Evolutionary conservation across 2,329 filamentous ascomycete genomes (phyloP).

Genomic region (Aulographum hederae): DNA sequence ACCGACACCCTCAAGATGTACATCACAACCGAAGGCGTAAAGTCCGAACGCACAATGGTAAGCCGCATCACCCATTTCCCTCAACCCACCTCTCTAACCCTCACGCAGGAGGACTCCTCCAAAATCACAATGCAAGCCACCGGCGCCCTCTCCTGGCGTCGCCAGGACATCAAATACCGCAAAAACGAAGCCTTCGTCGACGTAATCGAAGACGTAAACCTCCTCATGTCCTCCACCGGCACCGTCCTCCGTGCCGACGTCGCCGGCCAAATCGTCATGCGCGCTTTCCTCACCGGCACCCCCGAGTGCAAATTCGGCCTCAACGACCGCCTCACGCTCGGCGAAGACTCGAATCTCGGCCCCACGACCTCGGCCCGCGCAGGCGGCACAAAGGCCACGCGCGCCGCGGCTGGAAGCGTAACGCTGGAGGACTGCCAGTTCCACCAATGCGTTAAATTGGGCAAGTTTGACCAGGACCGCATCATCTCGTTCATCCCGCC

Average conservation of each 20-base stretch:
- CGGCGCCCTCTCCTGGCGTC: constrained; percentile 88
- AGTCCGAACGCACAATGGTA: constrained; percentile 59
- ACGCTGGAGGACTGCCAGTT: constrained; percentile 97
- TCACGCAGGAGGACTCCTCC: constrained; percentile 59
- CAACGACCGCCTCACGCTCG: constrained; percentile 86
- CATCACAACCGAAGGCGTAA: constrained; percentile 97
- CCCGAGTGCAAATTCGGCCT: constrained; percentile 98
- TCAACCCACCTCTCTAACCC: neutral
- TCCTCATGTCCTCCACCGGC: constrained; percentile 96
- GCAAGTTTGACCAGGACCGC: constrained; percentile 88
- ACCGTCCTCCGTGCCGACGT: constrained; percentile 91
- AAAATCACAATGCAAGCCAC: constrained; percentile 99
- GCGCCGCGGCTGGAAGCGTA: constrained; percentile 86
- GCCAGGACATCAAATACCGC: constrained; percentile 94
- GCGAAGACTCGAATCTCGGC: constrained; percentile 28
- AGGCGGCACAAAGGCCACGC: constrained; percentile 78
- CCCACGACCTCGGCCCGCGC: constrained; percentile 39
- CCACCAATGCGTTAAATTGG: constrained; percentile 95
- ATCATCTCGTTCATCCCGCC: constrained; percentile 96
- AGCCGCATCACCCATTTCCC: constrained; percentile 2
- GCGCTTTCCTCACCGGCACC: constrained; percentile 87
- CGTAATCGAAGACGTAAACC: constrained; percentile 96
- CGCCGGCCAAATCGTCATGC: constrained; percentile 95
- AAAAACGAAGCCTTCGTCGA: constrained; percentile 99
- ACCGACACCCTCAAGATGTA: constrained; percentile 99